Evolutionary conservation across 2,329 filamentous ascomycete species (phyloP).

Genomic region (Xylariaceae sp.): DNA sequence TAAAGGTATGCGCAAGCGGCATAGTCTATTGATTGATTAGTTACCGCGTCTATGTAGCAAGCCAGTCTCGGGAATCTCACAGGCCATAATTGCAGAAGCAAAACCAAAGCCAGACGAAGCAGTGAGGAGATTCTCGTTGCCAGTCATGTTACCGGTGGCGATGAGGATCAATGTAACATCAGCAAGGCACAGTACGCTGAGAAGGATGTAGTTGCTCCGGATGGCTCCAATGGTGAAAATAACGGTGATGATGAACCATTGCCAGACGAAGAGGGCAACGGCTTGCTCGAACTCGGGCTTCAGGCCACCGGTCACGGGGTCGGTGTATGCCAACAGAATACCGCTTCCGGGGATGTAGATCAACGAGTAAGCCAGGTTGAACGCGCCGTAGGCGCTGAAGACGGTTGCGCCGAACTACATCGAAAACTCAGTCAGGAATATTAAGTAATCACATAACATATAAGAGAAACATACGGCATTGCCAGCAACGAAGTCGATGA

Average conservation of each 20-base stretch:
- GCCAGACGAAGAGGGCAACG: constrained; percentile 23
- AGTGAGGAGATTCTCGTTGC: constrained; percentile 12
- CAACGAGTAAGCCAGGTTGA: constrained; percentile 35
- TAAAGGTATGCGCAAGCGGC: constrained; percentile 18
- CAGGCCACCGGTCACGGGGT: constrained; percentile 21
- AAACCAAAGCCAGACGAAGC: constrained; percentile 21
- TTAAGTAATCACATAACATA: not conserved
- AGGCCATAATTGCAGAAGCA: constrained; percentile 14
- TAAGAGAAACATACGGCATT: constrained; percentile 17
- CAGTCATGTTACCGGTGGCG: constrained; percentile 17
- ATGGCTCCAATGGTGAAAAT: constrained; percentile 24
- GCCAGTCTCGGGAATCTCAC: constrained; percentile 10
- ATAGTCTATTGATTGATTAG: constrained; percentile 13
- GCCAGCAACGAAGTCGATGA: constrained; percentile 21
- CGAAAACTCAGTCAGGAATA: constrained; percentile 1
- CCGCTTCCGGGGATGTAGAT: constrained; percentile 34
- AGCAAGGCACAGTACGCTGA: constrained; percentile 15
- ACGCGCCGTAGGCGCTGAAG: constrained; percentile 34
- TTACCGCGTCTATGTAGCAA: not conserved
- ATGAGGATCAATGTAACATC: constrained; percentile 21
- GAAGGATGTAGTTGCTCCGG: constrained; percentile 18
- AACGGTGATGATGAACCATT: constrained; percentile 23
- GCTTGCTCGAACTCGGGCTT: constrained; percentile 21
- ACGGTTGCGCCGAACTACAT: constrained; percentile 32
- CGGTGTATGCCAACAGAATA: constrained; percentile 32